These are phyloP conservation scores for Monosporascus ibericus DNA, from an alignment of 2,329 filamentous ascomycete species.

Conservation along the genomic window DNA sequence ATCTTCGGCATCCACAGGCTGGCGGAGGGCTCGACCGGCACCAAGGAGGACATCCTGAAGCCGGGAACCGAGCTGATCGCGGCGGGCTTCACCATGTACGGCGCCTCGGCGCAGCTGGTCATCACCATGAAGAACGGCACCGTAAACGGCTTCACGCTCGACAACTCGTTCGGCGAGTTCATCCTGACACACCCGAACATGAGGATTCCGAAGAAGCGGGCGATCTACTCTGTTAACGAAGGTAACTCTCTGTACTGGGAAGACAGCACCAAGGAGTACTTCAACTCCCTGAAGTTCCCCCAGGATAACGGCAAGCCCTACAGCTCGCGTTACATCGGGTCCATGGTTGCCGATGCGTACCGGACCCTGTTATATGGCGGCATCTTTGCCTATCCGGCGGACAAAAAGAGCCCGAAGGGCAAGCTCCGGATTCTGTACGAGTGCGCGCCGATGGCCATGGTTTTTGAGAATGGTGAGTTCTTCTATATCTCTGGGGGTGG, in stretches of 20 bases:
- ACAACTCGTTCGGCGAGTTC: conserved; percentile 95
- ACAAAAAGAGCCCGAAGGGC: conserved; percentile 97
- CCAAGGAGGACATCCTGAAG: conserved; percentile 78
- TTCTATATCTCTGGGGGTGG: neutral
- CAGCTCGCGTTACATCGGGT: conserved; percentile 89
- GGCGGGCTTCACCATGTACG: conserved; percentile 99
- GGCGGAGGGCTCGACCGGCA: conserved; percentile 65
- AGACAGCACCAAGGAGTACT: conserved; percentile 79
- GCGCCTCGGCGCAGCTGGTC: conserved; percentile 90
- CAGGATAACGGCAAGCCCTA: conserved; percentile 77
- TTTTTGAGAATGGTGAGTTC: conserved; percentile 89
- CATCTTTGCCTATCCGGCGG: conserved; percentile 94
- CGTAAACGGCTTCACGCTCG: conserved; percentile 97
- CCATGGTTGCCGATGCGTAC: conserved; percentile 98
- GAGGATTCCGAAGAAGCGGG: conserved; percentile 70
- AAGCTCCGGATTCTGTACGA: conserved; percentile 97
- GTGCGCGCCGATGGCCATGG: conserved; percentile 97
- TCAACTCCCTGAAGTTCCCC: conserved; percentile 81
- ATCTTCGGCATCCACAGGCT: conserved; percentile 96
- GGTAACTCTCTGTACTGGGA: conserved; percentile 98
- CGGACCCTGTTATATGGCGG: conserved; percentile 91
- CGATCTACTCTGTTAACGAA: conserved; percentile 98
- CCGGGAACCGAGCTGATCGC: conserved; percentile 89
- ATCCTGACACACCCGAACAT: conserved; percentile 96
- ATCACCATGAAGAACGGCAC: conserved; percentile 90